Evolutionary conservation across 2,329 filamentous ascomycete species (phyloP).

Genomic region (Podosphaera fusca): DNA sequence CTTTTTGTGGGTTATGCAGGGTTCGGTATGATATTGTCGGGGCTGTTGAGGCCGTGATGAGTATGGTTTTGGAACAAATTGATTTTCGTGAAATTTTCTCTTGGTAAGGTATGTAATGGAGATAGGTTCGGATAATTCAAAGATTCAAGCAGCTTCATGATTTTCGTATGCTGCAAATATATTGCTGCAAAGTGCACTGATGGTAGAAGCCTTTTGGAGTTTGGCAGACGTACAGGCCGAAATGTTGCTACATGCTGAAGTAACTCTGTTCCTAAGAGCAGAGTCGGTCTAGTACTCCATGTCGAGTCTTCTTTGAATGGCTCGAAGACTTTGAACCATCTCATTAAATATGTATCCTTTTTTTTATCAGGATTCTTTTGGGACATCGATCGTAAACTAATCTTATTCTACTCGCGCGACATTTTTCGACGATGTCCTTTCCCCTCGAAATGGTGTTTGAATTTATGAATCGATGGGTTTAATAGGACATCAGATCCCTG

Average conservation of each 20-base stretch:
- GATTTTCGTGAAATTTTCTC: too few species aligned
- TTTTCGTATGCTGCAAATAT: background rate
- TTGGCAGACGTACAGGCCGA: background rate
- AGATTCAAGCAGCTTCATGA: background rate
- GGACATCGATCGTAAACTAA: background rate
- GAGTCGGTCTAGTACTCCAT: background rate
- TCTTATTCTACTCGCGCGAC: background rate
- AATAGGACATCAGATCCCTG: background rate
- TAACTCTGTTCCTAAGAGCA: background rate
- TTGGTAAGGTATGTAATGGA: too few species aligned
- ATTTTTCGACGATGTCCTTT: background rate
- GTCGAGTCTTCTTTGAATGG: background rate
- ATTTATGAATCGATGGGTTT: too few species aligned
- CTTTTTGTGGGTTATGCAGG: too few species aligned
- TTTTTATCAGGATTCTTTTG: background rate
- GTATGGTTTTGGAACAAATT: too few species aligned
- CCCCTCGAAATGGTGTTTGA: background rate
- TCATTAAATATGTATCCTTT: background rate
- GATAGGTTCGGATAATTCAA: background rate
- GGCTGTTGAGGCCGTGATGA: too few species aligned
- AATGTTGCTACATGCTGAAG: background rate
- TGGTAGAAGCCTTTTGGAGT: background rate
- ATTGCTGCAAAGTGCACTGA: background rate
- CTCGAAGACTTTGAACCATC: background rate
- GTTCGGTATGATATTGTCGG: too few species aligned